Percentiles rank a stretch among this genome's conserved stretches.
Evolutionary conservation across 176 grass and related monocot species (phyloP).

Genomic region (Poa pratensis): DNA sequence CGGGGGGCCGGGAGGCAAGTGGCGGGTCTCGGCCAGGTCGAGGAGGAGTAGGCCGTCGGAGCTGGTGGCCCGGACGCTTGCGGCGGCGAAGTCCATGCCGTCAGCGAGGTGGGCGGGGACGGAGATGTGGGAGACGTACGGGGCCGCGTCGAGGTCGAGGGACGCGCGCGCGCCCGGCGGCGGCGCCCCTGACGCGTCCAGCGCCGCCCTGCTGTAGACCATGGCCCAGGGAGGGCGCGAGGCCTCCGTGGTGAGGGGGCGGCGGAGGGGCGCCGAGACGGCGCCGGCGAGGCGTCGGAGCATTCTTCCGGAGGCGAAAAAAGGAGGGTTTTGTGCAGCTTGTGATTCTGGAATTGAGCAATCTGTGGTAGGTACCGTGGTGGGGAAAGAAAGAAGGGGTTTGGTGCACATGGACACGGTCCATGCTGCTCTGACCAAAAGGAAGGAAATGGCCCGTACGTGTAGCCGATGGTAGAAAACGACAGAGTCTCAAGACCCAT

Average conservation of each 20-base stretch:
- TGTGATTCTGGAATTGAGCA: not conserved
- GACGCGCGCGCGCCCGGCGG: not conserved
- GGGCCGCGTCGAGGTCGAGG: not conserved
- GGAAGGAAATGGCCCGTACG: too few species aligned
- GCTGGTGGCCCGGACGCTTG: not conserved
- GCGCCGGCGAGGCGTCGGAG: too few species aligned
- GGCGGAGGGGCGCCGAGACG: not conserved
- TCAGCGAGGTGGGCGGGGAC: not conserved
- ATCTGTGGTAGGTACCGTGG: not conserved
- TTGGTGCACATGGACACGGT: not conserved
- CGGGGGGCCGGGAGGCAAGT: not conserved
- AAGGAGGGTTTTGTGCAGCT: too few species aligned
- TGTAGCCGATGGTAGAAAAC: too few species aligned
- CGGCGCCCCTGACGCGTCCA: not conserved
- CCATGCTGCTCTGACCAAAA: not conserved
- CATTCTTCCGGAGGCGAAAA: too few species aligned
- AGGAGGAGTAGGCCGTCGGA: conserved; percentile 1
- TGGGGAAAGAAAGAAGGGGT: not conserved
- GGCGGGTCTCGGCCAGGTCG: not conserved
- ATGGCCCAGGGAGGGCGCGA: not conserved
- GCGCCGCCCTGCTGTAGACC: not conserved
- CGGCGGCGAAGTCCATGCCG: not conserved
- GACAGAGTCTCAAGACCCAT: too few species aligned
- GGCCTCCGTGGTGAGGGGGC: not conserved
- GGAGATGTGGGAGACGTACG: not conserved